Conservation (phyloP, 2,329 filamentous ascomycete genomes). For the Hypocrella siamensis region DNA sequence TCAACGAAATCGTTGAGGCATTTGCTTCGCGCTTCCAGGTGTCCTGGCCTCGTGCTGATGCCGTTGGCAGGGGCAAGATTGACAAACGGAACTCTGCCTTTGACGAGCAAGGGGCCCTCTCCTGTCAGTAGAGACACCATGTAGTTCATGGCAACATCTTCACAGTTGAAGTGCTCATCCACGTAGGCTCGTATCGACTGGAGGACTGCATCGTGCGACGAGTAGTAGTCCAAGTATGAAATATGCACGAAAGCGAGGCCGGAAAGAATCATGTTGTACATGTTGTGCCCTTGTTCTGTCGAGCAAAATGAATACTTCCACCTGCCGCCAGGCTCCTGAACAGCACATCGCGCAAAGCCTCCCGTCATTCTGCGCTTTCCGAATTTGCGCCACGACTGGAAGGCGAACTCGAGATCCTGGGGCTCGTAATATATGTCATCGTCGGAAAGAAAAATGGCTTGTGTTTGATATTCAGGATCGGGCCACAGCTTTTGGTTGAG, state of each 20-base stretch:
- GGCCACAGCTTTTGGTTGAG: constrained; percentile 22
- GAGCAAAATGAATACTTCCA: constrained; percentile 19
- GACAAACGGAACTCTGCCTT: constrained; percentile 15
- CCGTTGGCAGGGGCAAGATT: constrained; percentile 15
- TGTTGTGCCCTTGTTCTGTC: constrained; percentile 8
- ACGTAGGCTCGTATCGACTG: constrained; percentile 19
- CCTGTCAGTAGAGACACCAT: constrained; percentile 17
- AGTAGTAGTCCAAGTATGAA: constrained; percentile 22
- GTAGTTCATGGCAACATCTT: constrained; percentile 24
- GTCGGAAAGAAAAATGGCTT: constrained; percentile 23
- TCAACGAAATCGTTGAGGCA: constrained; percentile 19
- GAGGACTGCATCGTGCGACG: constrained; percentile 15
- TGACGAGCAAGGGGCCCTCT: constrained; percentile 18
- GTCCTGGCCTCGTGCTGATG: constrained; percentile 17
- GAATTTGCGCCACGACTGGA: constrained; percentile 23
- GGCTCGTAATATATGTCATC: constrained; percentile 24
- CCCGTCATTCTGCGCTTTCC: constrained; percentile 18
- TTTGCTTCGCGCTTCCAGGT: constrained; percentile 16
- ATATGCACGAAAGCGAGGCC: constrained; percentile 22
- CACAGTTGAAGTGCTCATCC: constrained; percentile 22
- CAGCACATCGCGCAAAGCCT: constrained; percentile 19
- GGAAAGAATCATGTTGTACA: constrained; percentile 21
- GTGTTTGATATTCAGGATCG: constrained; percentile 18
- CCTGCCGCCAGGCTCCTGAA: constrained; percentile 8
- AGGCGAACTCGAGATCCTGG: constrained; percentile 22